A percentile compares a stretch with the other conserved stretches of the same genome.
phyloP scores from a whole-genome alignment of 2,329 filamentous ascomycete species.

The Dactylellina leptospora region DNA sequence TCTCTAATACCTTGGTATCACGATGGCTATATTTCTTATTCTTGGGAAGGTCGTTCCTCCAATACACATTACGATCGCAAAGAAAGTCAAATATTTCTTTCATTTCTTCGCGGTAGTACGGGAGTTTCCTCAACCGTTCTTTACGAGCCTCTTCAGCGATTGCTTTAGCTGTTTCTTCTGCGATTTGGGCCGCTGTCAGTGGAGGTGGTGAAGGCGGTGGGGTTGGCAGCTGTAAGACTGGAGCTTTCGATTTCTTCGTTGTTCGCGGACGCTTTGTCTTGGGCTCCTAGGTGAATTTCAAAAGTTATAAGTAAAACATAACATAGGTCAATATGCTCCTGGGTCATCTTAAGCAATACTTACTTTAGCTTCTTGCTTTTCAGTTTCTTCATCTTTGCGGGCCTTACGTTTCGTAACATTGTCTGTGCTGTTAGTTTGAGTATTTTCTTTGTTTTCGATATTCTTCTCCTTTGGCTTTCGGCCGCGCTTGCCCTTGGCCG shows the following conservation, averaged over 20 bases:
- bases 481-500: constrained; percentile 25
- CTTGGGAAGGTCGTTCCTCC: constrained; percentile 34
- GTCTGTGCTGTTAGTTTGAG: neutral
- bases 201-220: constrained; percentile 24
- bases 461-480: constrained; percentile 12
- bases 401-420: constrained; percentile 5
- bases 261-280: constrained; percentile 21
- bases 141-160: constrained; percentile 10
- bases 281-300: no score
- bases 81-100: constrained; percentile 45
- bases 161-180: neutral
- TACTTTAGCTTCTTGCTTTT: neutral
- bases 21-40: constrained; percentile 40
- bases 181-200: constrained; percentile 12
- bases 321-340: no score
- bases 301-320: no score
- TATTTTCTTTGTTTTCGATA: neutral
- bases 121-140: constrained; percentile 9
- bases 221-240: neutral
- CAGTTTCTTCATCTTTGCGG: neutral
- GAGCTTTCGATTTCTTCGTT: neutral
- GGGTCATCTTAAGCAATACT: no score
- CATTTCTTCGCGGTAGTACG: constrained; percentile 46
- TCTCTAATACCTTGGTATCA: constrained; percentile 42
- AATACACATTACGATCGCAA: constrained; percentile 35